Evolutionary conservation across 352 stramenopile genomes (phyloP), one percentile per base, ranked within the genome.

Genomic region (Phytopythium litorale): DNA sequence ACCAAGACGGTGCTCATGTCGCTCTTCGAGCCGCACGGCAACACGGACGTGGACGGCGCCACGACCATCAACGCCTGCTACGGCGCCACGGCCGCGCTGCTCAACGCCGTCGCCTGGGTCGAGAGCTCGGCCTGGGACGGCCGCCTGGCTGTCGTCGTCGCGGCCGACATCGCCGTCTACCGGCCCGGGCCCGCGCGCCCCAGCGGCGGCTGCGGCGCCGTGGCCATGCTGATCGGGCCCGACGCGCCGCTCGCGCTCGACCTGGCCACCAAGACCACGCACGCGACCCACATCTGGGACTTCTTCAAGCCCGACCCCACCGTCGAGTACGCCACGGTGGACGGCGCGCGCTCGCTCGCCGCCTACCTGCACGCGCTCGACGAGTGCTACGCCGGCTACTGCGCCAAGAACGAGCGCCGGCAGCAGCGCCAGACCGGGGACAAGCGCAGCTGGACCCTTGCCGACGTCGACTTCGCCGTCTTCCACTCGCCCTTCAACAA

Each of bases 401-500:
- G 84, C 49, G 73, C 86, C 42, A 98, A 98, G 73, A 84, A 81
- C 58, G 74, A 85, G 55, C 63, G 37, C 56, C 53, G 53, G 4
- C 6, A 52, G 30, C 8, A 42, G 11, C 43, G 55, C 19, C 74
- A 63, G 9, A 33, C 1, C 25, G 25, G 25, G 25, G 25, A 28
- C 32, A 57, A 69, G 53, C 42, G 65, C 15, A 35, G 51, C 21
- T 92, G 91, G 63, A 60, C 77, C 38, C 67, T 97, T 7, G 71
- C 74, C 6, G 73, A 83, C 15, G 67, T 98, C 15, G 94, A 98
- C 75, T 98, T 93, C 72, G 92, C 91, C 33, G 81, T 98, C 19
- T 99, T 99, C 78, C 97, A 99, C 85, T 97, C 97, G 25, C 97
- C 97, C 1, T 99, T 99, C 91, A 99, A 99, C 79, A 99, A 99